phyloP scores from a whole-genome alignment of 2,329 filamentous ascomycete genomes.

The Colletotrichum sp. region DNA sequence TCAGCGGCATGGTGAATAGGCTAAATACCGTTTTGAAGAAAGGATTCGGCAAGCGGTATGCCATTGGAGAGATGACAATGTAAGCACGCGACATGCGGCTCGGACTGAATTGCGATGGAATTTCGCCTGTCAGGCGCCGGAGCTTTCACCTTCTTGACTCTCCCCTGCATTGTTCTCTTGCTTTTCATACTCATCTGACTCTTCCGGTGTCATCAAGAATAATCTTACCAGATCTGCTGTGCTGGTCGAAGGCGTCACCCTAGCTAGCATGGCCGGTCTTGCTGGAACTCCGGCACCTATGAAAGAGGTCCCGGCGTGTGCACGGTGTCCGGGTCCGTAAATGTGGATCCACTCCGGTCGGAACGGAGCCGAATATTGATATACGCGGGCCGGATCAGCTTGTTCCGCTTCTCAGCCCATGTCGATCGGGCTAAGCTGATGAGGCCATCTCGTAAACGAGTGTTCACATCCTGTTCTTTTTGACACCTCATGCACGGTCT shows the following conservation, averaged over 20 bases:
- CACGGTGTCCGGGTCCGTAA: neutral
- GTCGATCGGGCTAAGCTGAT: neutral
- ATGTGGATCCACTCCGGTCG: neutral
- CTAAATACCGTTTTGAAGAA: neutral
- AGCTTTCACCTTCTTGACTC: neutral
- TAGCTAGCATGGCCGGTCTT: neutral
- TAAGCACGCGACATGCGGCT: neutral
- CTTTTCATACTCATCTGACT: neutral
- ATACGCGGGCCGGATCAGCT: neutral
- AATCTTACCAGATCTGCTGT: neutral
- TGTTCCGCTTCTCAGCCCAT: neutral
- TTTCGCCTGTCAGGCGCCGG: neutral
- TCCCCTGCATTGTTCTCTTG: neutral
- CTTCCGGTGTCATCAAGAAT: neutral
- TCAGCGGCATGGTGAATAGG: neutral
- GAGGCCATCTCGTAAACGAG: neutral
- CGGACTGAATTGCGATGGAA: neutral
- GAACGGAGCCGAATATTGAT: neutral
- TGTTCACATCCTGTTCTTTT: neutral
- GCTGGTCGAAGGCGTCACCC: neutral
- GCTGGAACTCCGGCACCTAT: neutral
- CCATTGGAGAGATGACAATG: neutral
- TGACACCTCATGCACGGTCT: neutral
- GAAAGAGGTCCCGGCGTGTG: neutral
- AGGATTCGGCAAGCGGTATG: neutral